phyloP scores from a whole-genome alignment of 768 basidiomycete genomes.

The Trametes elegans region DNA sequence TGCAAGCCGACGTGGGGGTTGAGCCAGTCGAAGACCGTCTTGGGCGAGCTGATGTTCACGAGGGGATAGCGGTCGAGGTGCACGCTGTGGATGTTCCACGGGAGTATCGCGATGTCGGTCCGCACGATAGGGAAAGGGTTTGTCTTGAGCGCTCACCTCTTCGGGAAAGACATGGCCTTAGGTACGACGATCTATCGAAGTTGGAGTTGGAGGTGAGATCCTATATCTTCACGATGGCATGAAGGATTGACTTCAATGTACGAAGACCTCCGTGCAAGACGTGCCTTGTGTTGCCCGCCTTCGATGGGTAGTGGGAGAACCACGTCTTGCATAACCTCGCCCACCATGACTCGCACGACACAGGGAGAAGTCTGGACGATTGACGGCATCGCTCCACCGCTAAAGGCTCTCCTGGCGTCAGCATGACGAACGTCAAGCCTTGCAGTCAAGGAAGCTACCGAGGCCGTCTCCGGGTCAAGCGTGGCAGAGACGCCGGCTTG shows the following conservation, averaged over 20 bases:
- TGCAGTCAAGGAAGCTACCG: neutral
- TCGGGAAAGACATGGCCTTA: constrained; percentile 15
- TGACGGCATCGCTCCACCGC: constrained; percentile 10
- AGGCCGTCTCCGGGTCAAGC: neutral
- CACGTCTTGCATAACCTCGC: constrained; percentile 27
- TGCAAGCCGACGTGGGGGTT: constrained; percentile 30
- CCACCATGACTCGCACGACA: constrained; percentile 31
- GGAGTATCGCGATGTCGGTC: neutral
- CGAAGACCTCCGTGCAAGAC: constrained; percentile 54
- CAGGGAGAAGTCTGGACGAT: constrained; percentile 31
- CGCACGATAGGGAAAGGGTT: constrained; percentile 32
- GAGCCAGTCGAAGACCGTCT: constrained; percentile 32
- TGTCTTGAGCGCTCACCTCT: constrained; percentile 19
- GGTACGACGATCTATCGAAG: constrained; percentile 36
- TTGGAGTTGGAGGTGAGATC: constrained; percentile 28
- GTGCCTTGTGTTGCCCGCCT: constrained; percentile 34
- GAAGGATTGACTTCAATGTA: constrained; percentile 39
- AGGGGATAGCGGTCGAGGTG: constrained; percentile 35
- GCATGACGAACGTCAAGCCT: constrained; percentile 9
- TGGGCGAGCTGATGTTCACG: constrained; percentile 25
- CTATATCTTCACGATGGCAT: too few relatives aligned
- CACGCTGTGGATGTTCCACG: constrained; percentile 41
- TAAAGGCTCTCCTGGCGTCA: constrained; percentile 3
- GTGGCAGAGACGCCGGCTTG: constrained; percentile 7
- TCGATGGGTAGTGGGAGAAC: constrained; percentile 45